phyloP scores from a whole-genome alignment of 352 stramenopile species.

The Globisporangium spinosum region DNA sequence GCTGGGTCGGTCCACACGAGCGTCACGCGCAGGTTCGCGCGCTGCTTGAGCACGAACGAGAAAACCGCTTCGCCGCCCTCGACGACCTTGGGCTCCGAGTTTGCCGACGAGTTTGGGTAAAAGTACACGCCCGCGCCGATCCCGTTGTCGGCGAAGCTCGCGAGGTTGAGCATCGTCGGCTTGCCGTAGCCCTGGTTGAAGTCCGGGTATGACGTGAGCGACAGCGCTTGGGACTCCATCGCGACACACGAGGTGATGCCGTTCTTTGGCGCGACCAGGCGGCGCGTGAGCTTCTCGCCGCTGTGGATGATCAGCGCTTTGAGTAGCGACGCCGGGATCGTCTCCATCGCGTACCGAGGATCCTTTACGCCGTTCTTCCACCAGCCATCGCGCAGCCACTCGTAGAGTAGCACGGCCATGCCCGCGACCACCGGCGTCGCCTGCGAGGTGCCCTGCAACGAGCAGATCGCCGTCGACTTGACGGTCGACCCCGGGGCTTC shows the following conservation, averaged over 20 bases:
- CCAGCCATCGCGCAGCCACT: slow-evolving; percentile 81
- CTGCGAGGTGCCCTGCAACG: slow-evolving; percentile 75
- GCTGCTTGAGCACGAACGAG: slow-evolving; percentile 50
- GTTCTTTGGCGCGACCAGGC: slow-evolving; percentile 36
- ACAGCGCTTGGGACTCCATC: slow-evolving; percentile 30
- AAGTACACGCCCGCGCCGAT: slow-evolving; percentile 45
- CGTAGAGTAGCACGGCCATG: slow-evolving; percentile 68
- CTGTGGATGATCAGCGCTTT: slow-evolving; percentile 84
- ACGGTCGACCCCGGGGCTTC: slow-evolving; percentile 45
- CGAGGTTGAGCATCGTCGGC: slow-evolving; percentile 76
- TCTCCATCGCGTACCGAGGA: slow-evolving; percentile 43
- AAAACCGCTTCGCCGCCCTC: slow-evolving; percentile 47
- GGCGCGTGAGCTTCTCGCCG: slow-evolving; percentile 46
- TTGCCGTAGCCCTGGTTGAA: slow-evolving; percentile 81
- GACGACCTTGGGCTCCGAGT: slow-evolving; percentile 49
- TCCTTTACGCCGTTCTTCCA: slow-evolving; percentile 69
- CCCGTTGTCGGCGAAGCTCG: slow-evolving; percentile 36
- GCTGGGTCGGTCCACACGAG: slow-evolving; percentile 73
- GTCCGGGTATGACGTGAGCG: slow-evolving; percentile 51
- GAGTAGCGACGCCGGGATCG: slow-evolving; percentile 59
- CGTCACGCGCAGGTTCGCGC: slow-evolving; percentile 59
- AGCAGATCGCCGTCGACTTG: slow-evolving; percentile 58
- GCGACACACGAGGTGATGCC: slow-evolving; percentile 49
- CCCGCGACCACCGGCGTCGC: slow-evolving; percentile 70
- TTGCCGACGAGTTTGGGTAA: slow-evolving; percentile 43